Base-by-base conservation (phyloP, 805 yeast species). In the Starmerella riodocensis region DNA sequence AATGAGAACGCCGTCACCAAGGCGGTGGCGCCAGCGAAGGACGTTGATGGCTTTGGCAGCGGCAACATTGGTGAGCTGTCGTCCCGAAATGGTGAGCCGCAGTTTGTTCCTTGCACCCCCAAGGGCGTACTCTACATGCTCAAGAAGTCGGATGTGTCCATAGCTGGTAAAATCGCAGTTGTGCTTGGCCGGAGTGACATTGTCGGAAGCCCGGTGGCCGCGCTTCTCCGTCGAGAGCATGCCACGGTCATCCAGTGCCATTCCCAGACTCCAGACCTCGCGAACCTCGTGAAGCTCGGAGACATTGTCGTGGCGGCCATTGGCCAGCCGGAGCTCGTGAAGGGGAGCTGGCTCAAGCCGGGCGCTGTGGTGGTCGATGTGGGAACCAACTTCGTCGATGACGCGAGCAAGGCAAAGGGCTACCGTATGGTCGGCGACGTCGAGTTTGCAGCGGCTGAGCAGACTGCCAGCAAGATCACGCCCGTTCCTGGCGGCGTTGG, bases 401-500 rank as follows among this genome's bases (percentile, higher is more conserved):
- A 88, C 60, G 56, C 73, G 9, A 57, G 75, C 23, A 78, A 74
- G 52, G 78, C 79, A 56, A 74, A 80, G 19, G 96, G 96, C 18
- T 73, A 68, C 54, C 74, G 76, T 56, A 66, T 88, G 57, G 94
- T 83, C n/a, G 98, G 98, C 47, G 98, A 88, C 59, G 95, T 84
- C 32, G 95, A 86, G 53, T 88, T 68, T 54, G 79, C 66, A 39
- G 64, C 75, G 23, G 86, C 83, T 39, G 60, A 67, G 41, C 58
- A 65, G 37, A 69, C 67, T 39, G 91, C 86, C 3, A 63, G 76
- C 11, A 72, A 69, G 51, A 71, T 91, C 47, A 86, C 97, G 5
- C 98, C 98, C 14, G 98, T 88, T 40, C 98, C 98, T 24, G 97
- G 97, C 57, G 97, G 97, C 53, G 97, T 88, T 47, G 98, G 98